Conservation (phyloP, 2,329 filamentous ascomycete species). For the Elsinoe ampelina region DNA sequence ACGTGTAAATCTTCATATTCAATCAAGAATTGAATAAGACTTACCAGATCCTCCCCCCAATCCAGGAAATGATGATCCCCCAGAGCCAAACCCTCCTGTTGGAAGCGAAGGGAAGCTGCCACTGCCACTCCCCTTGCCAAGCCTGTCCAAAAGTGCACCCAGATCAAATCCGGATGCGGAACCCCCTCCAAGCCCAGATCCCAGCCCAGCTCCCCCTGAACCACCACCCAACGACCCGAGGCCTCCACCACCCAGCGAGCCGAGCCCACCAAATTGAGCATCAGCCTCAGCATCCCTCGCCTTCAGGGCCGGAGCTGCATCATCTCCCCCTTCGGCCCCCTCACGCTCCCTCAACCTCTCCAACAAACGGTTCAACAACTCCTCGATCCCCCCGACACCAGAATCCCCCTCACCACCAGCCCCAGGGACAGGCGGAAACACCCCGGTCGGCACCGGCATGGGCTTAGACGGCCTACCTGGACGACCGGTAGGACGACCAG, state of each 20-base stretch:
- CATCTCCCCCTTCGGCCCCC: neutral
- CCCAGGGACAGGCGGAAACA: neutral
- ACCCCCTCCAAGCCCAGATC: neutral
- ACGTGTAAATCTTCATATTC: too few relatives aligned
- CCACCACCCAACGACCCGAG: too few relatives aligned
- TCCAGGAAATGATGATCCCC: neutral
- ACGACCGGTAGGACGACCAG: too few relatives aligned
- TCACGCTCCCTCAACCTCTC: neutral
- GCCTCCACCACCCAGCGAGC: neutral
- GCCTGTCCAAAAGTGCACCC: neutral
- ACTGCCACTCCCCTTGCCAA: too few relatives aligned
- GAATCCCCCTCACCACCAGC: neutral
- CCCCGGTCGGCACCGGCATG: neutral
- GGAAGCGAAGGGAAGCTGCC: too few relatives aligned
- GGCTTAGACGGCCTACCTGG: too few relatives aligned
- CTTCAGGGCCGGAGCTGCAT: neutral
- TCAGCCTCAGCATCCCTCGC: neutral
- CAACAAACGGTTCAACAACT: neutral
- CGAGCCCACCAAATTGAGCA: slow-evolving; percentile 2
- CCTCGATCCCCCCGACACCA: neutral
- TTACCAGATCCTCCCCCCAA: neutral
- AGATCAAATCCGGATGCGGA: neutral
- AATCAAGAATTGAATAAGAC: neutral
- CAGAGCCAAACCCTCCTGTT: too few relatives aligned
- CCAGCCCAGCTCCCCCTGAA: neutral